Percentiles rank a stretch among this genome's conserved stretches.
phyloP scores from a whole-genome alignment of 805 yeast species.

The Clavispora santaluciae region DNA sequence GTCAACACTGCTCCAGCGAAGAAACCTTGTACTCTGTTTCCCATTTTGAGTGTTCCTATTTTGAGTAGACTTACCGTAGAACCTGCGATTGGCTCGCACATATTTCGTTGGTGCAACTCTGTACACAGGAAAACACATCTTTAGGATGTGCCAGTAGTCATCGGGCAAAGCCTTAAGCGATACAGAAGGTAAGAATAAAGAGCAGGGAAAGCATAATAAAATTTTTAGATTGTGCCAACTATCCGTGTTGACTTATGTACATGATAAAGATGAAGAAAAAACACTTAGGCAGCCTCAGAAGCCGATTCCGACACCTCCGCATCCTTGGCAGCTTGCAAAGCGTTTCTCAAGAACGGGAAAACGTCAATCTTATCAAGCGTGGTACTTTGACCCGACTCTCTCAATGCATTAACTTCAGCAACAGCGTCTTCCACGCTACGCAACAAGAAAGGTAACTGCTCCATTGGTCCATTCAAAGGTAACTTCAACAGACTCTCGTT shows the following conservation, averaged over 20 bases:
- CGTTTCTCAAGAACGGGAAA: constrained; percentile 33
- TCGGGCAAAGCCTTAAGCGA: too few relatives aligned
- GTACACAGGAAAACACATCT: background rate
- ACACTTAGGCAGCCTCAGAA: background rate
- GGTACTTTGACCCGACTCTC: constrained; percentile 33
- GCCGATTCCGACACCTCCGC: background rate
- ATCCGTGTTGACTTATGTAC: constrained; percentile 1
- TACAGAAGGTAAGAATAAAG: too few relatives aligned
- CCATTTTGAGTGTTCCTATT: constrained; percentile 19
- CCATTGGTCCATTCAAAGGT: constrained; percentile 38
- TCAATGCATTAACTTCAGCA: constrained; percentile 43
- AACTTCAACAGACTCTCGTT: constrained; percentile 21
- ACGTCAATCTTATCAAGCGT: constrained; percentile 36
- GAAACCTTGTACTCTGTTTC: constrained; percentile 42
- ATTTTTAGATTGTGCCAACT: background rate
- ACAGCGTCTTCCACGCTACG: constrained; percentile 36
- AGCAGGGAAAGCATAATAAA: too few relatives aligned
- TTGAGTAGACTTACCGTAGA: background rate
- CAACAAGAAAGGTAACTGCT: constrained; percentile 39
- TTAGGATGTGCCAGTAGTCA: background rate
- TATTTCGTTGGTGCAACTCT: background rate
- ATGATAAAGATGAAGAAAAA: background rate
- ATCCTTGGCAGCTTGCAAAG: constrained; percentile 18
- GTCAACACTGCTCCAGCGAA: constrained; percentile 55
- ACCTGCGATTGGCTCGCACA: background rate